Evolutionary conservation across 1,284 basidiomycete species (phyloP), one percentile per base, ranked within the genome.

Genomic region (Butyriboletus appendiculatus): DNA sequence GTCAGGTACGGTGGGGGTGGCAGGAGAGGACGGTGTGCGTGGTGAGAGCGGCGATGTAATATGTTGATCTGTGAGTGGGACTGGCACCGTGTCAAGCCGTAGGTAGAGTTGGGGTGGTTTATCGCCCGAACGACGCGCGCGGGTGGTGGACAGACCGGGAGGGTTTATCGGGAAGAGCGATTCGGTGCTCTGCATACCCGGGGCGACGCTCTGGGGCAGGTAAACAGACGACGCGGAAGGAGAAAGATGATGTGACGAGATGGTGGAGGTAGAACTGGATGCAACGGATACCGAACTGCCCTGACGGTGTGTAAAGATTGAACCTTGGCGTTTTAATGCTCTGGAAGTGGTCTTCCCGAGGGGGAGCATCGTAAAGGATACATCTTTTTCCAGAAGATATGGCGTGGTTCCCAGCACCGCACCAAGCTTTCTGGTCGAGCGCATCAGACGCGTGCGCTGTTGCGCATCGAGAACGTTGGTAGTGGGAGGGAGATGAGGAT

Each of bases 341-440:
- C 56, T 66, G 16, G 56, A 42, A 1, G 63, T 61, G 24, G 50
- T 18, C 42, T 40, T 60, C 16, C 61, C 62, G 32, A 68, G 57
- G 40, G 73, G 67, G 14, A 65, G 64, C 7, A 66, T 45, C 1
- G 61, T 48, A 39, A 65, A 56, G 20, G 63, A 61, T 3, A 44
- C 52, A 48, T 64, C 66, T 38, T 59, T 56, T 39, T 85, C 84
- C 39, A 81, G 50, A 43, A 84, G 66, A 53, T 73, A 73, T 0
- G 85, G 82, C 1, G 81, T 81, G 3, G 78, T 73, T 20, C 85
- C 84, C 30, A 86, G 75, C 30, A 87, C 71, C 0, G 75, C 74
- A 18, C 76, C 80, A 38, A 86, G 75, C 62, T 87, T 87, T 57
- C 81, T 75, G 1, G 84, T 78, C 0, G 84, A 82, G 45, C 80